Evolutionary conservation across 257 asterid species (phyloP).

Genomic region (Linaria vulgaris): DNA sequence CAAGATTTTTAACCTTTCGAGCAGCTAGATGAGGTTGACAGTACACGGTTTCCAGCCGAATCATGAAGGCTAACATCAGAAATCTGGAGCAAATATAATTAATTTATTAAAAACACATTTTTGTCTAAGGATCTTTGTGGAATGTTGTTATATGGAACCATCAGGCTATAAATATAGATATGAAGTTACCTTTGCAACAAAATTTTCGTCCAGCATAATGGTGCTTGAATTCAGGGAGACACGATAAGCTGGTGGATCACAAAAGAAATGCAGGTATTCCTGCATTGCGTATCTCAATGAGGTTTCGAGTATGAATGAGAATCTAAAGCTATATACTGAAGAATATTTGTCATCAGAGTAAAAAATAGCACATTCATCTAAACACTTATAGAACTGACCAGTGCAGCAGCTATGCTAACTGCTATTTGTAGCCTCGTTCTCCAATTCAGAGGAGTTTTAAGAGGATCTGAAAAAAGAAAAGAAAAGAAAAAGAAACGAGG

Average conservation of each 20-base stretch:
- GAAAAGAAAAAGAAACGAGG: no score
- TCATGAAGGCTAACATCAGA: conserved; percentile 56
- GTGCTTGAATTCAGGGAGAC: conserved; percentile 78
- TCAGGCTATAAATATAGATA: neutral
- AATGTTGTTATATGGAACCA: no score
- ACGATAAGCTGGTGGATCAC: conserved; percentile 76
- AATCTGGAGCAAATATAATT: conserved; percentile 40
- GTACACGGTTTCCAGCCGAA: conserved; percentile 29
- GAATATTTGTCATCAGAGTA: neutral
- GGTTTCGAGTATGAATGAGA: neutral
- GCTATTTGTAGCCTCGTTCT: conserved; percentile 78
- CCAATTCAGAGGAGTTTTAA: conserved; percentile 92
- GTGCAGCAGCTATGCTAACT: conserved; percentile 78
- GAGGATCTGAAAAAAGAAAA: conserved; percentile 74
- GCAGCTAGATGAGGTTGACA: conserved; percentile 38
- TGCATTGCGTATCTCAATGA: conserved; percentile 30
- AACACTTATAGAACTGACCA: conserved; percentile 52
- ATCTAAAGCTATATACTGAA: neutral
- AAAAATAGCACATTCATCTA: neutral
- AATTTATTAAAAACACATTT: no score
- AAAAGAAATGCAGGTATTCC: conserved; percentile 92
- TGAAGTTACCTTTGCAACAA: conserved; percentile 63
- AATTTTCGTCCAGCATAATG: conserved; percentile 78
- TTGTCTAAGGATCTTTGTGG: no score
- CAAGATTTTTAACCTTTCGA: conserved; percentile 41